Evolutionary conservation across 73 alveolate genomes (phyloP), one percentile per base, ranked within the genome.

Genomic region (Effrenium voratum): DNA sequence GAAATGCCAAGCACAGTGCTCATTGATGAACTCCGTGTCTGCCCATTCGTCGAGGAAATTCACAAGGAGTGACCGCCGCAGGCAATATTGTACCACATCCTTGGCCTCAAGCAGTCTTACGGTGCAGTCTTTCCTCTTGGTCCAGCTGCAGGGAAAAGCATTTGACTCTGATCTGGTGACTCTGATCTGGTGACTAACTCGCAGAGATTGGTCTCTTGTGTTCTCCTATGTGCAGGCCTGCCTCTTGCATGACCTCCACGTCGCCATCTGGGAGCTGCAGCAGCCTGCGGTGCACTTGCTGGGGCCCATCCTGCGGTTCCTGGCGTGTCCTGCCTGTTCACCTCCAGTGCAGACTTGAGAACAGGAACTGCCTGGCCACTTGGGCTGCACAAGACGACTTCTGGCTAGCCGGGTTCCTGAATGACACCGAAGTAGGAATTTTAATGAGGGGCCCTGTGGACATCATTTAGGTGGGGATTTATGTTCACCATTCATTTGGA

Each of bases 201-300:
- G 72, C 16, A 30, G 16, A 22, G 28, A 22, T 22, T 57, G 72
- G 28, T 57, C 28, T 57, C 72, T 22, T 57, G 72, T 22, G 16
- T 57, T 57, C 72, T n/a, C 36, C 5, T 45, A 72, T 36, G 50
- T 10, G 50, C 50, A 8, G 32, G 46, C 50, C 16, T 57, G 0
- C 94, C 94, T 86, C 94, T 40, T 86, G 63, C 81, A 86, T 59
- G 46, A 86, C 94, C 22, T 86, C 94, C 3, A 86, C 45, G 49
- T 86, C 94, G 32, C 94, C 94, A 60, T 86, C 94, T 24, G 94
- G 94, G 4, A 86, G 82, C 60, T 86, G 94, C 34, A 86, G 82
- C 1, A 81, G 70, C 94, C 94, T 86, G 50, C 46, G 16, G 49
- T 12, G 76, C 76, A 12, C 76, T 38, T 22, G 76, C 38, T 63